Conservation (phyloP, 371 early-diverging fungal genomes). For the Dinochytrium kinnereticum region DNA sequence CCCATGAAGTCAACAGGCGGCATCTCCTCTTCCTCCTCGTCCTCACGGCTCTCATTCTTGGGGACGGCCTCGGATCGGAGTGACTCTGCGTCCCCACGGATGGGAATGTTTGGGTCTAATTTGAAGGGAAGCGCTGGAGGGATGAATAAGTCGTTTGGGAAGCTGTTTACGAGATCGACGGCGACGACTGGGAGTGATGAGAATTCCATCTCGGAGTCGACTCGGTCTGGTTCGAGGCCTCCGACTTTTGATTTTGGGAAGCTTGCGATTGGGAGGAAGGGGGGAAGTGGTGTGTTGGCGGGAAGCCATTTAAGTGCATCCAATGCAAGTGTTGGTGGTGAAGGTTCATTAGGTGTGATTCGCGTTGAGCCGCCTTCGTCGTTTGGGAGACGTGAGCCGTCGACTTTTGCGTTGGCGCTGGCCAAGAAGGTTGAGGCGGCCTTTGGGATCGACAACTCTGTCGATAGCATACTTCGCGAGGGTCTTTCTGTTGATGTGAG, state of each 20-base stretch:
- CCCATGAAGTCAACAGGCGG: not conserved
- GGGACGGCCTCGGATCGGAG: not conserved
- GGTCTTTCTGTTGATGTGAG: not conserved
- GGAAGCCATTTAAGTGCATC: too few species aligned
- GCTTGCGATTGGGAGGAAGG: not conserved
- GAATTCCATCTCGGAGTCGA: not conserved
- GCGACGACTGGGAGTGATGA: not conserved
- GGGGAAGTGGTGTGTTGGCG: not conserved
- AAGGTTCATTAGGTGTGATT: not conserved
- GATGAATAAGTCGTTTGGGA: not conserved
- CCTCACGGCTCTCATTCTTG: not conserved
- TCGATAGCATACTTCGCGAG: not conserved
- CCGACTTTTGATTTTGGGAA: not conserved
- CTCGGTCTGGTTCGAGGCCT: not conserved
- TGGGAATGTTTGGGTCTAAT: not conserved
- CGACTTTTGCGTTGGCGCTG: not conserved
- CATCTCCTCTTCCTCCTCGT: not conserved
- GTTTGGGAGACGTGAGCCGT: not conserved
- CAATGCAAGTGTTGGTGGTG: too few species aligned
- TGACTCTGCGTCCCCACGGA: not conserved
- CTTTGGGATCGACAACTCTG: not conserved
- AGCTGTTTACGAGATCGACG: not conserved
- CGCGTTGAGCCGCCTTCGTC: not conserved
- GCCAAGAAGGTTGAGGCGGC: not conserved
- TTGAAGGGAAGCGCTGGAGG: not conserved